These are phyloP conservation scores for Cadophora malorum DNA, from an alignment of 2,329 filamentous ascomycete species.

Conservation along the genomic window DNA sequence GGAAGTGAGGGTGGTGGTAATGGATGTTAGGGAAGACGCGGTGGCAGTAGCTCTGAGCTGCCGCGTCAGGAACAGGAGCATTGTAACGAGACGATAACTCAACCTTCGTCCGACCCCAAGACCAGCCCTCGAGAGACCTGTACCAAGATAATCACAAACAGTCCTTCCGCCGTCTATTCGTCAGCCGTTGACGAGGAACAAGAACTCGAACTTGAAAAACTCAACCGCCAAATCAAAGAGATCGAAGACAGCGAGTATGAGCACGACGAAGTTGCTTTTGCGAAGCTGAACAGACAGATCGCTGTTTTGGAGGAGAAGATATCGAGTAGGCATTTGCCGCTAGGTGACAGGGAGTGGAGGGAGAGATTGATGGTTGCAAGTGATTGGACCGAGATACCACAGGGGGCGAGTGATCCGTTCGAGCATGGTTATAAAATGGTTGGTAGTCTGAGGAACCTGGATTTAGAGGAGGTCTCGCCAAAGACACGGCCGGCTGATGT, in stretches of 20 bases:
- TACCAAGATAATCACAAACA: background rate
- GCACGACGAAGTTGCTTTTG: background rate
- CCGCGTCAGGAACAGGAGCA: constrained; percentile 13
- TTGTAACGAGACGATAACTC: no score
- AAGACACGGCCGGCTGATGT: background rate
- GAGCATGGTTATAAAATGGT: no score
- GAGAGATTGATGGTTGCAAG: background rate
- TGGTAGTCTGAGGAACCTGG: background rate
- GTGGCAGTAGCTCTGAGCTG: constrained; percentile 1
- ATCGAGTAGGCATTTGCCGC: background rate
- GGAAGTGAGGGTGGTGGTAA: no score
- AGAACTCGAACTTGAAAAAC: background rate
- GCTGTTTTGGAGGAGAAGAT: background rate
- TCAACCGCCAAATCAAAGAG: background rate
- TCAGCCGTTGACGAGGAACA: background rate
- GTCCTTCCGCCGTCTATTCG: no score
- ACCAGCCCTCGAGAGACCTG: no score
- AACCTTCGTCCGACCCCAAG: no score
- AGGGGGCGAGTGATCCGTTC: background rate
- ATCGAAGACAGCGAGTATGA: background rate
- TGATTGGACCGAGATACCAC: background rate
- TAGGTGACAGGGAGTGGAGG: constrained; percentile 1
- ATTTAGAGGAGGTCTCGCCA: background rate
- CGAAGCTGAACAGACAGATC: background rate
- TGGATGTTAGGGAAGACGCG: background rate